Base-by-base conservation (phyloP, 805 yeast species). In the Saccharomycopsis selenospora region DNA sequence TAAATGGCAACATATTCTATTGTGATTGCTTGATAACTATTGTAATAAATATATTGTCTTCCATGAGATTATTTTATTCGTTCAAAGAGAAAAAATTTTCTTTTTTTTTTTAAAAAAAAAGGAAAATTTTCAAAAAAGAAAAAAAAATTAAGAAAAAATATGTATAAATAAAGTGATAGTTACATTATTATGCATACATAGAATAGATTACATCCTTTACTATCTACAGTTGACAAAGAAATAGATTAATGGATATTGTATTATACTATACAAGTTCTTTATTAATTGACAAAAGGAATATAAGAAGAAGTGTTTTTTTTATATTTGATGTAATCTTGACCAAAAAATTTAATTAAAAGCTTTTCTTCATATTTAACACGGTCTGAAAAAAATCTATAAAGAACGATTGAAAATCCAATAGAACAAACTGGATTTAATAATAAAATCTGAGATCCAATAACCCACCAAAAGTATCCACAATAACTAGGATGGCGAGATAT, bases 401-500 rank as follows among this genome's bases (percentile, higher is more conserved):
- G 67, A 2, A 79, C 74, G n/a, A 64, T 54, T 0, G 71, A 57
- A 52, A 89, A 93, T 0, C 72, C 67, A 1, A 70, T 43, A 2
- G 76, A 57, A 1, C 88, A 71, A 0, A 87, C 42, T 4, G 85
- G 79, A 64, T 89, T 93, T 41, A 78, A 65, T 49, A 91, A 64
- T 51, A 82, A 55, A 42, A 93, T 22, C 61, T 91, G 95, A 1
- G 88, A 72, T 0, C 97, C 97, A 3, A 90, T 55, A 11, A 95
- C 91, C 97, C 98, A 93, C 77, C 88, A 80, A 60, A 80, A 90
- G 62, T 85, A 93, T 0, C 97, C 99, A 36, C 80, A 74, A 64
- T 93, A 93, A 43, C 95, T 82, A 4, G 99, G 99, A 62, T 93
- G 99, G 52, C 99, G 72, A 13, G 77, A 66, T 23, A 65, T 54